Conservation (phyloP, 495 filamentous ascomycete species). For the Penicillium simplicissimum region DNA sequence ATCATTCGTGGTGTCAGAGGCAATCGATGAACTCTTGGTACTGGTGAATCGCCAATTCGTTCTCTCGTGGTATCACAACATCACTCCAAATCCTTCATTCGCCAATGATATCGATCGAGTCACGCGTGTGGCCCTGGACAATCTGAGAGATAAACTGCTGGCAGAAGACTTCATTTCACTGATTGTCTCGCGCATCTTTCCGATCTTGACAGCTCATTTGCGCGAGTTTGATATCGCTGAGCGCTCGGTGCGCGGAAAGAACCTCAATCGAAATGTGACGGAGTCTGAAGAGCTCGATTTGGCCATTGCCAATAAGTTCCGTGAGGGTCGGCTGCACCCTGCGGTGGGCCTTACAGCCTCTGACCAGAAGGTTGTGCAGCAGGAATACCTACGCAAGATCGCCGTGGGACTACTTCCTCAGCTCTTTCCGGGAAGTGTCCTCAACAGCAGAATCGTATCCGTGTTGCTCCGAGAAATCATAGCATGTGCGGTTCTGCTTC, state of each 20-base stretch:
- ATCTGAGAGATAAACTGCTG: constrained; percentile 67
- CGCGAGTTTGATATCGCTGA: constrained; percentile 91
- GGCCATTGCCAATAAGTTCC: constrained; percentile 91
- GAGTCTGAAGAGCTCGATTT: constrained; percentile 95
- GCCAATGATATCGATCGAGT: constrained; percentile 79
- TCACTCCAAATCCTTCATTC: constrained; percentile 79
- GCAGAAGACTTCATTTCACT: constrained; percentile 78
- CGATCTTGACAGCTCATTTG: constrained; percentile 88
- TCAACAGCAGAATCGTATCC: constrained; percentile 75
- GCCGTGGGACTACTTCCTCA: constrained; percentile 70
- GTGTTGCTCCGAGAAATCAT: constrained; percentile 85
- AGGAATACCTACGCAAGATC: constrained; percentile 78
- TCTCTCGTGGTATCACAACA: constrained; percentile 81
- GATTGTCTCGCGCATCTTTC: constrained; percentile 76
- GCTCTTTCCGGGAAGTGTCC: constrained; percentile 70
- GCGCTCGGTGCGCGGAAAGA: constrained; percentile 77
- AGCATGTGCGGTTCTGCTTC: constrained; percentile 48
- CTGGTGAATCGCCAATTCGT: constrained; percentile 84
- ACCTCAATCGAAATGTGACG: constrained; percentile 85
- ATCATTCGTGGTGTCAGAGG: constrained; percentile 76
- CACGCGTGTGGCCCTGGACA: constrained; percentile 71
- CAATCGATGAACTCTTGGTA: constrained; percentile 76
- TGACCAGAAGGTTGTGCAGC: constrained; percentile 78
- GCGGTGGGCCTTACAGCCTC: constrained; percentile 81
- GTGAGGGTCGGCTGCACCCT: constrained; percentile 83